Conservation (phyloP, 2,329 filamentous ascomycete species). For the Paecilomyces sp. region DNA sequence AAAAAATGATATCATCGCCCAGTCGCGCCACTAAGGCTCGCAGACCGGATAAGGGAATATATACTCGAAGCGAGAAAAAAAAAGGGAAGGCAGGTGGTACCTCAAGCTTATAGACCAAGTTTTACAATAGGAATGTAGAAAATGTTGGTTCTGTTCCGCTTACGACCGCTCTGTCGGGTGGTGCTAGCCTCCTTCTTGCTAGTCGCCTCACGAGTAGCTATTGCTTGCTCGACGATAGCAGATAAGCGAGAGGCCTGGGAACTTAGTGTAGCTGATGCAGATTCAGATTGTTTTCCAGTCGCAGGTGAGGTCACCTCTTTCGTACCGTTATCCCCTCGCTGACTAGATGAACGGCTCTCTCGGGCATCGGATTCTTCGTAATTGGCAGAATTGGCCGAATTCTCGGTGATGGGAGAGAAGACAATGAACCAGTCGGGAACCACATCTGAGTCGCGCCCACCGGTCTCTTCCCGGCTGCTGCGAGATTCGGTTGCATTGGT, state of each 20-base stretch:
- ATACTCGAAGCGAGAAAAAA: not conserved
- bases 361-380: not conserved
- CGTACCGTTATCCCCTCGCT: not conserved
- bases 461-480: slow-evolving; percentile 1
- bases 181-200: not conserved
- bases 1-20: not conserved
- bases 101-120: slow-evolving; percentile 4
- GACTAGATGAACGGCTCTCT: slow-evolving; percentile 2
- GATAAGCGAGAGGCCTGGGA: slow-evolving; percentile 7
- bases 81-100: not conserved
- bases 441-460: not conserved
- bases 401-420: slow-evolving; percentile 16
- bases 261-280: not conserved
- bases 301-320: not conserved
- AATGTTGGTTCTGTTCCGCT: slow-evolving; percentile 2
- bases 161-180: not conserved
- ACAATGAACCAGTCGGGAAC: slow-evolving; percentile 12
- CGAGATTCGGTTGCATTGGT: slow-evolving; percentile 4
- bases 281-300: not conserved
- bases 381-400: not conserved
- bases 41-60: not conserved
- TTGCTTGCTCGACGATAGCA: slow-evolving; percentile 7
- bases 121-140: slow-evolving; percentile 13
- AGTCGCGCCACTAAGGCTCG: not conserved
- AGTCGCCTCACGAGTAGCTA: slow-evolving; percentile 5